Evolutionary conservation across 192 early-diverging fungal genomes (phyloP).

Genomic region (Powellomyces hirtus): DNA sequence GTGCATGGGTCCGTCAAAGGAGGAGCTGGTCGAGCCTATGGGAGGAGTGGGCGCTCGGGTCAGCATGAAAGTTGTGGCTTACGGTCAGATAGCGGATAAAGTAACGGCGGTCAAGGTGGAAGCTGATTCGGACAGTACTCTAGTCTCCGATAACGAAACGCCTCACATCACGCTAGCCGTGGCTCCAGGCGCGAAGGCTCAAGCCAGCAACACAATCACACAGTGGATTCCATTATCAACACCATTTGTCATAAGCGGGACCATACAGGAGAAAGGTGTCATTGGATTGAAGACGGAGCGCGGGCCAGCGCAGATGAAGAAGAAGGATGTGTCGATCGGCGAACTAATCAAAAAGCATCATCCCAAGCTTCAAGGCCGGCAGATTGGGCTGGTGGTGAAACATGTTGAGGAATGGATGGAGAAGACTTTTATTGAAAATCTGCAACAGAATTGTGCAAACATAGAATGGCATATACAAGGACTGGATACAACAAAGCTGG

Average conservation of each 20-base stretch:
- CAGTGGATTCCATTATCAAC: constrained; percentile 30
- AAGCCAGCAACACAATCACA: constrained; percentile 34
- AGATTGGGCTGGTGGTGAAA: constrained; percentile 35
- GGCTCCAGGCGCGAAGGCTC: constrained; percentile 9
- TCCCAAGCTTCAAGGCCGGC: constrained; percentile 30
- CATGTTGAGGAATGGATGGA: constrained; percentile 50
- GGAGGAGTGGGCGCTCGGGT: constrained; percentile 33
- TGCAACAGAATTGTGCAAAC: constrained; percentile 32
- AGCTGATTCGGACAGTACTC: neutral
- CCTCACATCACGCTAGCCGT: constrained; percentile 46
- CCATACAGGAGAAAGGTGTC: constrained; percentile 29
- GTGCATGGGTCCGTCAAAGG: constrained; percentile 25
- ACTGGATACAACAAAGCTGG: no score
- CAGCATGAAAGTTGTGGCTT: constrained; percentile 14
- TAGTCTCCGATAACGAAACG: constrained; percentile 28
- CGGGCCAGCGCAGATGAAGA: constrained; percentile 3
- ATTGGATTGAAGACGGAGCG: constrained; percentile 27
- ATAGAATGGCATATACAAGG: constrained; percentile 46
- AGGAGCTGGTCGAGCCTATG: constrained; percentile 25
- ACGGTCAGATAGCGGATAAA: constrained; percentile 17
- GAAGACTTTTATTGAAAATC: constrained; percentile 48
- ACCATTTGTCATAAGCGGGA: constrained; percentile 27
- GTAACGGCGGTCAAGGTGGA: constrained; percentile 42
- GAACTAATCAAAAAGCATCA: constrained; percentile 42
- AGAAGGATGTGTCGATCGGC: constrained; percentile 40